Evolutionary conservation across 495 filamentous ascomycete species (phyloP).

Genomic region (Penicillium ucsense): DNA sequence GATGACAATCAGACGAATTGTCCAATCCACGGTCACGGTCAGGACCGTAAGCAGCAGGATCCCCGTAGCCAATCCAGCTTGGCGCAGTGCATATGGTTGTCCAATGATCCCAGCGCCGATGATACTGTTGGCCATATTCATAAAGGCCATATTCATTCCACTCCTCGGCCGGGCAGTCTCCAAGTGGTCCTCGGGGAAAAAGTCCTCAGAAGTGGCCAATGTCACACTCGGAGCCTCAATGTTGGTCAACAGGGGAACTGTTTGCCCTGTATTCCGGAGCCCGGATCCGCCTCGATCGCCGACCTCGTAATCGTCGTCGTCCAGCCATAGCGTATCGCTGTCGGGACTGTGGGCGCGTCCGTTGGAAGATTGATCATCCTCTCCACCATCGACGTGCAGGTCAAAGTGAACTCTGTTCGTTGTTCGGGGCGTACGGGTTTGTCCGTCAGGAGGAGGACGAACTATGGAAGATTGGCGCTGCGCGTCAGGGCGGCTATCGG

Average conservation of each 20-base stretch:
- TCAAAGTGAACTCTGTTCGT: constrained; percentile 85
- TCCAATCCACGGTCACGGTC: constrained; percentile 88
- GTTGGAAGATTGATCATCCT: constrained; percentile 26
- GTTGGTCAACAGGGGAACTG: constrained; percentile 68
- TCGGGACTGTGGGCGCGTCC: constrained; percentile 28
- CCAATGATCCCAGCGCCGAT: constrained; percentile 97
- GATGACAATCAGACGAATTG: constrained; percentile 88
- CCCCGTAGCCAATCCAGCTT: constrained; percentile 77
- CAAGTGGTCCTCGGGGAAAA: constrained; percentile 49
- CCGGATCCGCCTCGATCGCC: constrained; percentile 14
- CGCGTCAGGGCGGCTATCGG: constrained; percentile 7
- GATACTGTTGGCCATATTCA: constrained; percentile 99
- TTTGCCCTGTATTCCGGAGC: constrained; percentile 29
- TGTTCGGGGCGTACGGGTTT: constrained; percentile 61
- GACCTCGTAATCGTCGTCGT: constrained; percentile 48
- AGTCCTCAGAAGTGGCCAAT: constrained; percentile 54
- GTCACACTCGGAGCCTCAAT: constrained; percentile 86
- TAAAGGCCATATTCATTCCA: constrained; percentile 65
- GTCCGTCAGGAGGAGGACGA: constrained; percentile 29
- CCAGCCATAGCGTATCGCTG: constrained; percentile 35
- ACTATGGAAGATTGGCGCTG: constrained; percentile 38
- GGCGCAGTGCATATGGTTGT: constrained; percentile 87
- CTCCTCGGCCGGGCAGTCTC: constrained; percentile 55
- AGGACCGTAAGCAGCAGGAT: constrained; percentile 66
- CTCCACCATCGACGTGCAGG: constrained; percentile 36